Conservation (phyloP, 1,284 basidiomycete genomes). For the Takashimella tepidaria region DNA sequence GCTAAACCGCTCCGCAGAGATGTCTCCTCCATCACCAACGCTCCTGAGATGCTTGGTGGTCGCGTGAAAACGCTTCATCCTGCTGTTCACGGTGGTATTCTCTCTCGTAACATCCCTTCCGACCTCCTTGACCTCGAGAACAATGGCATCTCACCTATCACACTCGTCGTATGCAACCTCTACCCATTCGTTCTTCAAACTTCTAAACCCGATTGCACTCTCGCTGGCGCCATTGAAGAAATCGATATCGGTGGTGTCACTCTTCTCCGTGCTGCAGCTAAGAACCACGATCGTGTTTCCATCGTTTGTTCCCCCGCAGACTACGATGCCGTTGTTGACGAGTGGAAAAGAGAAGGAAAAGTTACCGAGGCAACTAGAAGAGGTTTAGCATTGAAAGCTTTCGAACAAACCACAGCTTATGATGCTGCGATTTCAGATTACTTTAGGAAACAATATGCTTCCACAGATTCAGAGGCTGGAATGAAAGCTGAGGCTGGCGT, state of each 20-base stretch:
- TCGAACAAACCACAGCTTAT: conserved; percentile 91
- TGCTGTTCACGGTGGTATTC: conserved; percentile 94
- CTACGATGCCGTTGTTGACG: conserved; percentile 75
- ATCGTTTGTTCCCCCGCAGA: conserved; percentile 93
- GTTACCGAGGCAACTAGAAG: conserved; percentile 67
- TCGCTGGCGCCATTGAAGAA: conserved; percentile 92
- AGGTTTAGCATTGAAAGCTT: conserved; percentile 91
- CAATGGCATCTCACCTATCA: conserved; percentile 81
- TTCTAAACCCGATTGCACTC: conserved; percentile 77
- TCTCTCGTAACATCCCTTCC: conserved; percentile 78
- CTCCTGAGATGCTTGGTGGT: conserved; percentile 99
- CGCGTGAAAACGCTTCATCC: conserved; percentile 99
- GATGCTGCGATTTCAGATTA: conserved; percentile 95
- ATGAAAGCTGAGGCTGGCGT: conserved; percentile 57
- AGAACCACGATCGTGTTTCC: conserved; percentile 92
- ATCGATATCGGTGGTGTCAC: conserved; percentile 99
- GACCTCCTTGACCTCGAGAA: conserved; percentile 76
- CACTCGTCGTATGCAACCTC: conserved; percentile 96
- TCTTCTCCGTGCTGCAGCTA: conserved; percentile 93
- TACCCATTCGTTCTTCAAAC: conserved; percentile 96
- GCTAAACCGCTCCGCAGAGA: conserved; percentile 71
- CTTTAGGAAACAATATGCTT: conserved; percentile 93
- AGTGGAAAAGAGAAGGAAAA: conserved; percentile 64
- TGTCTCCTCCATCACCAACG: conserved; percentile 96
- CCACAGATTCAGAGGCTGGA: conserved; percentile 61